A percentile compares a stretch with the other conserved stretches of the same genome.
Conservation (phyloP, 129 eudicot species). For the Pseudognaphalium luteoalbum region DNA sequence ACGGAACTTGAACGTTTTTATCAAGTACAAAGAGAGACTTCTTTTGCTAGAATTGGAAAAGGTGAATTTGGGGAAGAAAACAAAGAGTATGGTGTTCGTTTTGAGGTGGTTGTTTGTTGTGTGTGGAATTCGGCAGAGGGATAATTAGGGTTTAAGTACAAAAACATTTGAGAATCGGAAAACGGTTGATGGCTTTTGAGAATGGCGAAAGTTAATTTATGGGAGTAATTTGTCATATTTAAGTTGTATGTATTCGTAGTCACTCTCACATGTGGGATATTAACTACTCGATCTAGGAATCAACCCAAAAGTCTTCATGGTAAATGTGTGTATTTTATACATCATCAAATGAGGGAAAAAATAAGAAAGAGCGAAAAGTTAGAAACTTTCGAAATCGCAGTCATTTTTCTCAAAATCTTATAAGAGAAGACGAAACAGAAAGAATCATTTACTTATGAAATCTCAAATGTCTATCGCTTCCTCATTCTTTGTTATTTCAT, state of each 20-base stretch:
- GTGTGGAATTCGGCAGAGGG: slow-evolving; percentile 33
- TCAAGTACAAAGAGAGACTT: slow-evolving; percentile 11
- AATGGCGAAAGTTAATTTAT: slow-evolving; percentile 23
- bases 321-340: background rate
- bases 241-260: slow-evolving; percentile 8
- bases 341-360: too few relatives aligned
- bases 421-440: too few relatives aligned
- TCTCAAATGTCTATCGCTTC: too few relatives aligned
- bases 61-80: background rate
- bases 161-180: slow-evolving; percentile 37
- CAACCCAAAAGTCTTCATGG: background rate
- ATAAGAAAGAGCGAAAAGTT: too few relatives aligned
- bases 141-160: slow-evolving; percentile 14
- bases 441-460: too few relatives aligned
- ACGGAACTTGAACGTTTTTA: background rate
- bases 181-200: slow-evolving; percentile 45
- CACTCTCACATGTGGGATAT: slow-evolving; percentile 21
- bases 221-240: slow-evolving; percentile 11
- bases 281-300: background rate
- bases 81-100: slow-evolving; percentile 11
- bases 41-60: slow-evolving; percentile 27
- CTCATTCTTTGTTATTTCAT: too few relatives aligned
- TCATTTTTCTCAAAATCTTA: too few relatives aligned
- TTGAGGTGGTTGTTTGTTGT: slow-evolving; percentile 8
- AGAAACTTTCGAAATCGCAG: too few relatives aligned